Evolutionary conservation across 352 stramenopile genomes (phyloP), one percentile per base, ranked within the genome.

Genomic region (Globisporangium alternatum): DNA sequence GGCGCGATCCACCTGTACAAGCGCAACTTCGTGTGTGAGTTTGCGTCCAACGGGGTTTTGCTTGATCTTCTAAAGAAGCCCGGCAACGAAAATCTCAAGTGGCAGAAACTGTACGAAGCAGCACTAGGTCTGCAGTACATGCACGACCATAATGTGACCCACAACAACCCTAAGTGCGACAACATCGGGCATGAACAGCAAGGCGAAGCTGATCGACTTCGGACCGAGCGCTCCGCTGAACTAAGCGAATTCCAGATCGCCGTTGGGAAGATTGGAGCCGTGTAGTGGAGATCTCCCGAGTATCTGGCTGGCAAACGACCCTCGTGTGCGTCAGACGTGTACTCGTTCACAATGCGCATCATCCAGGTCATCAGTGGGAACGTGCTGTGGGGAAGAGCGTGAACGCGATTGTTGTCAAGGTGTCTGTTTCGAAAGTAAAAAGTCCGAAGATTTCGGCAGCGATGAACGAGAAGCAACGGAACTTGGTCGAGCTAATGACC

Each of bases 191-290:
- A 53, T 53, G 39, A 61, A 75, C 49, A 52, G 58, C 15, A 65
- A 61, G 12, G 65, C 58, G 4, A 72, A 68, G 65, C 39, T 75
- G 22, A 67, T 59, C 22, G 69, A 75, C 54, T 75, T 75, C 33
- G 69, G 69, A 17, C 28, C 60, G 35, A 65, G 60, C 25, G 13
- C 5, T 37, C 13, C 56, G 9, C n/a, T 55, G 10, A 33, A 33
- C 17, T 28, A 45, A 19, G 56, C 22, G 31, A 58, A n/a, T 30
- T 74, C 52, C 74, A 76, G 35, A 74, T 64, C 17, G 31, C 62
- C 53, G 28, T 47, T 25, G 8, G 57, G 45, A 17, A 65, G 17
- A n/a, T 30, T 1, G 39, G 61, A 17, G 30, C 59, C 44, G 41
- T 66, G 56, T 1, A 30, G 28, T 57, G 51, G 30, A 33, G 51